Base-by-base conservation (phyloP, 192 early-diverging fungal species). In the Thamnidium elegans region DNA sequence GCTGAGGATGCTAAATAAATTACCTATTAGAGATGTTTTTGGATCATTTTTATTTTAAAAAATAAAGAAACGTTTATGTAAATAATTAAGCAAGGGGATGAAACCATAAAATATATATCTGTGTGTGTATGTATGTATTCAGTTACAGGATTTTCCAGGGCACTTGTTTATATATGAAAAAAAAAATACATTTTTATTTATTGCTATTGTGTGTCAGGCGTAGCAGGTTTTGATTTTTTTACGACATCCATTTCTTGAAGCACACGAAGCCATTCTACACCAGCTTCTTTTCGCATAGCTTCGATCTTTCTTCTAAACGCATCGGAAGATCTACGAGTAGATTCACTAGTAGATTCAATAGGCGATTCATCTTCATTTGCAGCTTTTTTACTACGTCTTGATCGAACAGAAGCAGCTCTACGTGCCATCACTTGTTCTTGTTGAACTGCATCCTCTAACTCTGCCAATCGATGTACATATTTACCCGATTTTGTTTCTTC, bases 181-280 rank as follows among this genome's bases (percentile, higher is more conserved):
- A 39, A 39, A 9, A 39, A 6, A 3, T 9, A 39, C 5, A 39
- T 39, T 39, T 39, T 9, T 39, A 9, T 9, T 10, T 39, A 39
- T 39, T 39, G 9, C 5, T 39, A 39, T 10, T 39, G 9, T 39
- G 1, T 39, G 9, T 39, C 36, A 39, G 36, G 36, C 36, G 36
- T 39, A 39, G 9, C 36, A 39, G 36, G 36, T 39, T 39, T 6
- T 10, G 7, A 6, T 2, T 59, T 43, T 11, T 59, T 31, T 21
- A 45, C 58, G 14, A 59, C 14, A 7, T 82, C 74, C 79, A 85
- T 79, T 55, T 85, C 83, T 21, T 70, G 72, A 13, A 79, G 54
- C 8, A 85, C 83, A 19, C 68, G 70, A 34, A 85, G 69, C 83
- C 83, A 85, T 3, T 73, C 76, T 1, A 68, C 67, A 11, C 83